Evolutionary conservation across 148 eudicot genomes (phyloP).

Genomic region (Hydrangea macrophylla): DNA sequence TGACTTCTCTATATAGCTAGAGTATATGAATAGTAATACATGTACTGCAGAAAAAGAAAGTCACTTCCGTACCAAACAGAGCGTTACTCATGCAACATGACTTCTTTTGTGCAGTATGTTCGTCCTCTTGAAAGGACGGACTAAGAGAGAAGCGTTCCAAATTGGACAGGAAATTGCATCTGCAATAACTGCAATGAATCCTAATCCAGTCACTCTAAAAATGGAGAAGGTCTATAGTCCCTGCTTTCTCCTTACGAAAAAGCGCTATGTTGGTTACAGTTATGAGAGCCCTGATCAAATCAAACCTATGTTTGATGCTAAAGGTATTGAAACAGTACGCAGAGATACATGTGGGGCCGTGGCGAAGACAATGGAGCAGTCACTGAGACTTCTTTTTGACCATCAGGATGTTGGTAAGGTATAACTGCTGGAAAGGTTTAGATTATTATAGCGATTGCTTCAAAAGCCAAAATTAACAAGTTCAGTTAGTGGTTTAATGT

Average conservation of each 20-base stretch:
- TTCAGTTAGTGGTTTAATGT: too few relatives aligned
- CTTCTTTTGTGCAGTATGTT: constrained; percentile 70
- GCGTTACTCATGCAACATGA: constrained; percentile 7
- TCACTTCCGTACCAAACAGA: too few relatives aligned
- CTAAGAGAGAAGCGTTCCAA: constrained; percentile 54
- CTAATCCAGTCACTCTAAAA: constrained; percentile 77
- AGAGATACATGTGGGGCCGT: constrained; percentile 96
- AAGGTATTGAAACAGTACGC: constrained; percentile 95
- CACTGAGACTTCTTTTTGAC: constrained; percentile 67
- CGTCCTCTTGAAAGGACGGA: constrained; percentile 86
- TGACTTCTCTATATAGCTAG: background rate
- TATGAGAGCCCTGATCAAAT: constrained; percentile 76
- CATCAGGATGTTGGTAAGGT: constrained; percentile 66
- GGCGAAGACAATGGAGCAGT: constrained; percentile 85
- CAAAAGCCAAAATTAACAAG: background rate
- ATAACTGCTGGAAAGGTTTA: constrained; percentile 1
- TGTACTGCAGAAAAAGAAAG: too few relatives aligned
- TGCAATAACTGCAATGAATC: constrained; percentile 66
- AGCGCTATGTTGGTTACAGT: constrained; percentile 93
- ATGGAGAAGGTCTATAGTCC: constrained; percentile 96
- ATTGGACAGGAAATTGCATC: constrained; percentile 91
- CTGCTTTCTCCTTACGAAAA: constrained; percentile 93
- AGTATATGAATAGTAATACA: too few relatives aligned
- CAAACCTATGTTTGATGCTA: constrained; percentile 83
- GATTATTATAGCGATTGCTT: background rate